These are phyloP conservation scores for Apiospora rasikravindrae DNA, from an alignment of 2,329 filamentous ascomycete genomes.

Conservation along the genomic window DNA sequence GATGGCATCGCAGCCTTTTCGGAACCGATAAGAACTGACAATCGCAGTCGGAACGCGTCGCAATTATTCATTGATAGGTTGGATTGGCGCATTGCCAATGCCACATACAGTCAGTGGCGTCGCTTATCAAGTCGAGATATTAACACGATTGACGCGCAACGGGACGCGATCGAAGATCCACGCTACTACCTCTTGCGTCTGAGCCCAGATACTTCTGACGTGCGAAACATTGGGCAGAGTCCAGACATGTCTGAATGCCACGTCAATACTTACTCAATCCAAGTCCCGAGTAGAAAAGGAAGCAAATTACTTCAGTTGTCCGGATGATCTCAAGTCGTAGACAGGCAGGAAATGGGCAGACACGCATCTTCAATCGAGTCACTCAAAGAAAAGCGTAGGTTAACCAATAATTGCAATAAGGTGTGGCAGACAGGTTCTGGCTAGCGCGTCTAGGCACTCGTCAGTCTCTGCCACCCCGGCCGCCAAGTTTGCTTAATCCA, in stretches of 20 bases:
- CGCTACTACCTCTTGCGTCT: background rate
- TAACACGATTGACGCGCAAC: background rate
- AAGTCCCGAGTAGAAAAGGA: background rate
- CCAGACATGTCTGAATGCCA: background rate
- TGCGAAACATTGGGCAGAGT: background rate
- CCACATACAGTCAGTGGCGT: background rate
- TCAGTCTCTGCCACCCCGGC: background rate
- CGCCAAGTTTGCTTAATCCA: conserved; percentile 7
- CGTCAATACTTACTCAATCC: background rate
- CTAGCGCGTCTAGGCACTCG: background rate
- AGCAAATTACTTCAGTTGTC: background rate
- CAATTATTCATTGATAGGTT: background rate
- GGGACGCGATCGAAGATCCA: background rate
- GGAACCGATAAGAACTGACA: background rate
- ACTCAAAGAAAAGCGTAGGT: background rate
- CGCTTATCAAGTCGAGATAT: background rate
- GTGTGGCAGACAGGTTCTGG: background rate
- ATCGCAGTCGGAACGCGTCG: background rate
- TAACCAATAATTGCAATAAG: background rate
- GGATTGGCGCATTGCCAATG: background rate
- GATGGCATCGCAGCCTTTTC: background rate
- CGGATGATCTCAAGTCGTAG: background rate
- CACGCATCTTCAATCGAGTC: background rate
- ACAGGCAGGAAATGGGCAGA: background rate
- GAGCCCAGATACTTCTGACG: background rate